phyloP scores from a whole-genome alignment of 2,329 filamentous ascomycete genomes.

The Lasiodiplodia sp. region DNA sequence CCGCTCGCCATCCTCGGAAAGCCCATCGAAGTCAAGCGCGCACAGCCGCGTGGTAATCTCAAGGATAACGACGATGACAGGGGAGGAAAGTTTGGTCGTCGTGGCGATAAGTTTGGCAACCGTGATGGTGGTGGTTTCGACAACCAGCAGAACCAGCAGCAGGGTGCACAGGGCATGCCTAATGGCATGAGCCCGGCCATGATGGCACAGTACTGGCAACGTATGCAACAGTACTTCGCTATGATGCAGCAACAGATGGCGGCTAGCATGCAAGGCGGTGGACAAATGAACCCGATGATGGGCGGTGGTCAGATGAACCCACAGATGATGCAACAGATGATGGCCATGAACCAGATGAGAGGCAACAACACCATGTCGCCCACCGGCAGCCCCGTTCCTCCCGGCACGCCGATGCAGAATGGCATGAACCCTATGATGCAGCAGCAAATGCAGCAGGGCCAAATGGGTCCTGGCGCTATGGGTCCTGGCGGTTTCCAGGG shows the following conservation, averaged over 20 bases:
- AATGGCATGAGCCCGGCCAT: constrained; percentile 89
- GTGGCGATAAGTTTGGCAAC: constrained; percentile 47
- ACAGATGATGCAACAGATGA: constrained; percentile 57
- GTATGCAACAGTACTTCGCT: constrained; percentile 96
- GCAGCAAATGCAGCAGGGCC: constrained; percentile 69
- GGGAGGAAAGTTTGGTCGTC: constrained; percentile 45
- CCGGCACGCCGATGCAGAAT: constrained; percentile 35
- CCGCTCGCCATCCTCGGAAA: constrained; percentile 94
- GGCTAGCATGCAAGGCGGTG: constrained; percentile 47
- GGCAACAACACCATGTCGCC: constrained; percentile 33
- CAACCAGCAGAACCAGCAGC: constrained; percentile 57
- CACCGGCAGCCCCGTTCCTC: constrained; percentile 42
- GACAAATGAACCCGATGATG: constrained; percentile 63
- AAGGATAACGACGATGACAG: constrained; percentile 85
- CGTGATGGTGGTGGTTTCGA: constrained; percentile 47
- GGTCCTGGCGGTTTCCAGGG: constrained; percentile 44
- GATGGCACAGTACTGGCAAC: constrained; percentile 98
- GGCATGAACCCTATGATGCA: constrained; percentile 75
- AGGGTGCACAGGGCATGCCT: constrained; percentile 42
- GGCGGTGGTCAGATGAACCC: constrained; percentile 65
- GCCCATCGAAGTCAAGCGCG: constrained; percentile 97
- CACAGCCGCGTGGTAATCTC: constrained; percentile 92
- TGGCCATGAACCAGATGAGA: constrained; percentile 44
- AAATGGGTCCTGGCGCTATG: constrained; percentile 46
- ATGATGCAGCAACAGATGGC: constrained; percentile 95